Percentiles rank a stretch among this genome's conserved stretches.
Evolutionary conservation across 345 rosid species (phyloP).

Genomic region (Trapa incisa): DNA sequence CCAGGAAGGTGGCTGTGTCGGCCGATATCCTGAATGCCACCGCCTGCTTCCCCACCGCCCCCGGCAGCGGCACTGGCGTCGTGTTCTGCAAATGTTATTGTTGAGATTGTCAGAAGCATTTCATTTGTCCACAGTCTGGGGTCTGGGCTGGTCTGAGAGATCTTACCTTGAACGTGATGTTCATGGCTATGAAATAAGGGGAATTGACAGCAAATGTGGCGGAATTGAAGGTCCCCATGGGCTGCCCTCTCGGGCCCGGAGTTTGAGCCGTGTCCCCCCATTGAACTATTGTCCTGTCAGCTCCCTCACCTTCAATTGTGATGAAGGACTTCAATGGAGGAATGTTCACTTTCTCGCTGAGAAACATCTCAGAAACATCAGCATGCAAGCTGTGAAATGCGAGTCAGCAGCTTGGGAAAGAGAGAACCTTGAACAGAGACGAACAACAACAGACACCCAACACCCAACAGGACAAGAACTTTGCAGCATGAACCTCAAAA

Average conservation of each 20-base stretch:
- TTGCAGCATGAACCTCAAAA: not conserved
- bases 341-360: conserved; percentile 78
- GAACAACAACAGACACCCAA: not conserved
- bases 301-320: conserved; percentile 88
- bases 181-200: conserved; percentile 77
- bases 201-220: conserved; percentile 91
- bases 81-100: conserved; percentile 41
- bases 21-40: conserved; percentile 88
- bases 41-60: conserved; percentile 83
- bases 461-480: conserved; percentile 5
- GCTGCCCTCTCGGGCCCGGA: conserved; percentile 53
- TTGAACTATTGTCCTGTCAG: conserved; percentile 69
- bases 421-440: not conserved
- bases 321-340: conserved; percentile 69
- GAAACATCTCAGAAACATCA: not conserved
- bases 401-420: conserved; percentile 1
- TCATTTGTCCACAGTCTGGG: too few species aligned
- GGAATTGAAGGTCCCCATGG: conserved; percentile 65
- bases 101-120: too few species aligned
- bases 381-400: not conserved
- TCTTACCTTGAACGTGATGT: conserved; percentile 78
- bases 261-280: conserved; percentile 98
- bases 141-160: too few species aligned
- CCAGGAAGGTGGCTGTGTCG: conserved; percentile 68
- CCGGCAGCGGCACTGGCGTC: conserved; percentile 74